phyloP scores from a whole-genome alignment of 805 yeast genomes.

The Maudiozyma turicensis region DNA sequence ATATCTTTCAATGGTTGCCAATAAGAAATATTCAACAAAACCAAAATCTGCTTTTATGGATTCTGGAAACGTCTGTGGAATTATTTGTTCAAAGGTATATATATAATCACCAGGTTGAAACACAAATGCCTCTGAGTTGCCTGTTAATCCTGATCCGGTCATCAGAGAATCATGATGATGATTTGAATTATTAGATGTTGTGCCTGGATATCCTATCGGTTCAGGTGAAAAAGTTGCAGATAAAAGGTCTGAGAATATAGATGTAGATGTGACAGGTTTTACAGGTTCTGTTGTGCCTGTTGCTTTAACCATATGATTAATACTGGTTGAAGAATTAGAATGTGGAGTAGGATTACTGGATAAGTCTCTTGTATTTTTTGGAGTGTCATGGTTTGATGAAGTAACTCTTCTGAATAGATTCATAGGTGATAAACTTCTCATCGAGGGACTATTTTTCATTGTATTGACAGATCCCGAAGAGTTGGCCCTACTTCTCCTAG shows the following conservation, averaged over 20 bases:
- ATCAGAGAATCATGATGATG: neutral
- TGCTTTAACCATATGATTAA: neutral
- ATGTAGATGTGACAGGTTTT: slow-evolving; percentile 11
- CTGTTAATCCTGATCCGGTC: neutral
- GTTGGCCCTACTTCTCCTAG: slow-evolving; percentile 5
- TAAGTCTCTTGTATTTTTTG: neutral
- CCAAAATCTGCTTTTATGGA: slow-evolving; percentile 74
- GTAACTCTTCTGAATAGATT: slow-evolving; percentile 21
- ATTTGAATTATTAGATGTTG: neutral
- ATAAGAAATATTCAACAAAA: slow-evolving; percentile 57
- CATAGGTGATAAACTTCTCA: slow-evolving; percentile 24
- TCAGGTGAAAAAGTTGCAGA: slow-evolving; percentile 7
- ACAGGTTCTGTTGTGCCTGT: neutral
- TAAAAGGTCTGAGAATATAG: slow-evolving; percentile 22
- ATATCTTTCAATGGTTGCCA: slow-evolving; percentile 59
- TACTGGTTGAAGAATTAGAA: neutral
- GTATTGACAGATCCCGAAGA: slow-evolving; percentile 3
- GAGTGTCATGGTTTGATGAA: slow-evolving; percentile 9
- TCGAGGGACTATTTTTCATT: slow-evolving; percentile 1
- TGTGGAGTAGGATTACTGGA: neutral
- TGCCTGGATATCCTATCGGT: neutral
- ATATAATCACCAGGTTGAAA: slow-evolving; percentile 87
- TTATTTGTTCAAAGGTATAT: slow-evolving; percentile 83
- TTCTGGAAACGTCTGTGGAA: slow-evolving; percentile 79
- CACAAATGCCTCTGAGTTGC: slow-evolving; percentile 25